Percentiles rank a stretch among this genome's conserved stretches.
Evolutionary conservation across 2,329 filamentous ascomycete species (phyloP).

Genomic region (Westerdykella aurantiaca): DNA sequence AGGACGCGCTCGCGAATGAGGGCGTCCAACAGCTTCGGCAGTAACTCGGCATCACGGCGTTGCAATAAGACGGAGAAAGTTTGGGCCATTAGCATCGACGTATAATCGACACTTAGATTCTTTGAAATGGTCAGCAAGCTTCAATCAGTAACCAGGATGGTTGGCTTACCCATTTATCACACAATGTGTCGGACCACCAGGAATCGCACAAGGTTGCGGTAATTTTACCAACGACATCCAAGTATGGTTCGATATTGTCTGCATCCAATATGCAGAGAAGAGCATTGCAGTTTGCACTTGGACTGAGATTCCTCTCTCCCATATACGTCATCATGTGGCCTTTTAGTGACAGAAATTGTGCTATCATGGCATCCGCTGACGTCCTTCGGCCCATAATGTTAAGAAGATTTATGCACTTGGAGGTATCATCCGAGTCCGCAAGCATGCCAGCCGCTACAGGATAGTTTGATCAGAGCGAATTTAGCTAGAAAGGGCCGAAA

Average conservation of each 20-base stretch:
- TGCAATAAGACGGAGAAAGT: too few relatives aligned
- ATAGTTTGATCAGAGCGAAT: not conserved
- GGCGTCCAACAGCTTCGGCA: too few relatives aligned
- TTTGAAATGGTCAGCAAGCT: not conserved
- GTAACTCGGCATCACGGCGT: too few relatives aligned
- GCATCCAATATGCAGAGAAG: conserved; percentile 5
- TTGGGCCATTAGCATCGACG: too few relatives aligned
- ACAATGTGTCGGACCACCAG: not conserved
- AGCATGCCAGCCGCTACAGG: not conserved
- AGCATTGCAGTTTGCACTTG: conserved; percentile 33
- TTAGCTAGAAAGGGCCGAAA: not conserved
- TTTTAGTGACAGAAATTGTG: conserved; percentile 22
- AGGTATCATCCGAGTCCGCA: conserved; percentile 10
- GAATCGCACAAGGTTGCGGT: not conserved
- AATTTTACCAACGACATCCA: not conserved
- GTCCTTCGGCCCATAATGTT: not conserved
- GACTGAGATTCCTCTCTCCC: conserved; percentile 28
- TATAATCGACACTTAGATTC: conserved; percentile 11
- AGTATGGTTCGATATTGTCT: too few relatives aligned
- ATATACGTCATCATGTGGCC: conserved; percentile 31
- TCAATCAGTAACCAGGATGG: not conserved
- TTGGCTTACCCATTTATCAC: conserved; percentile 15
- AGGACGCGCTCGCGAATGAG: too few relatives aligned
- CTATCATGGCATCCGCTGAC: conserved; percentile 5
- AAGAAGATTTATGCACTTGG: conserved; percentile 9